Percentiles rank a stretch among this genome's conserved stretches.
These are phyloP conservation scores for Annulohypoxylon moriforme DNA, from an alignment of 495 filamentous ascomycete genomes.

Conservation along the genomic window DNA sequence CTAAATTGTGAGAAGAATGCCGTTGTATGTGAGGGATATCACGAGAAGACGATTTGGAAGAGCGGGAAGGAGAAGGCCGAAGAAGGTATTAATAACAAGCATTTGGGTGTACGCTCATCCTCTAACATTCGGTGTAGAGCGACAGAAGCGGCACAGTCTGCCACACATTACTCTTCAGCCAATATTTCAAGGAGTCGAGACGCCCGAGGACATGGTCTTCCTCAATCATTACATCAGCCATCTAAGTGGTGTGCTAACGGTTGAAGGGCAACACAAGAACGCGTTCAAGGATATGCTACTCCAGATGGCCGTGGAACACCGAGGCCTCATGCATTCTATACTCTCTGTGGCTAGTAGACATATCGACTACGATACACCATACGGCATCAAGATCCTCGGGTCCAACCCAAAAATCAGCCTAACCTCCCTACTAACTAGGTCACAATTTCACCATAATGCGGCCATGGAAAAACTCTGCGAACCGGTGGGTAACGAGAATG, in stretches of 20 bases:
- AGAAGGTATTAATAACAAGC: constrained; percentile 67
- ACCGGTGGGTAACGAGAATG: constrained; percentile 55
- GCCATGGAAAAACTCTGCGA: constrained; percentile 68
- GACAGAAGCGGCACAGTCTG: constrained; percentile 55
- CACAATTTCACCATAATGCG: constrained; percentile 68
- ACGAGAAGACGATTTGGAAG: constrained; percentile 88
- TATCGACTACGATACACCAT: constrained; percentile 67
- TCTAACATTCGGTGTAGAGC: constrained; percentile 55
- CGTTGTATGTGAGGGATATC: constrained; percentile 91
- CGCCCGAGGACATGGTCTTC: constrained; percentile 82
- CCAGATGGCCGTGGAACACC: constrained; percentile 84
- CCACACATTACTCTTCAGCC: constrained; percentile 75
- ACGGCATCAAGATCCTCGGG: constrained; percentile 59
- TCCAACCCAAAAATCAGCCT: constrained; percentile 56
- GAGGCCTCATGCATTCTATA: constrained; percentile 92
- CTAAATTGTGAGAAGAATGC: constrained; percentile 95
- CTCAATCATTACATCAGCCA: constrained; percentile 88
- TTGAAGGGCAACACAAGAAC: constrained; percentile 86
- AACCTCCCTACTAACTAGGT: constrained; percentile 57
- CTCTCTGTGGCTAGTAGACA: constrained; percentile 88
- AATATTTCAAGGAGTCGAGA: constrained; percentile 88
- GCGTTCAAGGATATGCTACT: constrained; percentile 91
- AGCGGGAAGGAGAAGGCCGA: constrained; percentile 81
- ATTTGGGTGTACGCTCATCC: constrained; percentile 40
- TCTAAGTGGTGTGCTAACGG: constrained; percentile 81